phyloP scores from a whole-genome alignment of 108 stramenopile genomes.

The Fragilaria crotonensis region DNA sequence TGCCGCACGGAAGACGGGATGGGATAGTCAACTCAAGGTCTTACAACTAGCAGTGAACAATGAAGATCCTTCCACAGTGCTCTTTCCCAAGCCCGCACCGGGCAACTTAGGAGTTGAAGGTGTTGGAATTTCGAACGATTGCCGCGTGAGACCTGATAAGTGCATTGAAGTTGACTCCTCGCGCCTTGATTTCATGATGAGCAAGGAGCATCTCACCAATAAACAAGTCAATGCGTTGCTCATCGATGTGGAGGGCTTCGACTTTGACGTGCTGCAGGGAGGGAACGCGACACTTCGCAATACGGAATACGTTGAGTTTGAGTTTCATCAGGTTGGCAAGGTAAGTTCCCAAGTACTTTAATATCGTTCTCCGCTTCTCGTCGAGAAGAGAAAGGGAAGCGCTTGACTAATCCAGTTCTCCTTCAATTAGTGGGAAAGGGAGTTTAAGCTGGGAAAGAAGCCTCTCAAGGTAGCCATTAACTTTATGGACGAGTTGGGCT shows the following conservation, averaged over 20 bases:
- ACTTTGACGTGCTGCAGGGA: slow-evolving; percentile 29
- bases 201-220: background rate
- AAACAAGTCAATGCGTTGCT: background rate
- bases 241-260: slow-evolving; percentile 49
- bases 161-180: background rate
- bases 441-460: background rate
- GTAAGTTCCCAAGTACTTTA: background rate
- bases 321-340: slow-evolving; percentile 35
- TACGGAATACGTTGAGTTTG: slow-evolving; percentile 38
- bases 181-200: background rate
- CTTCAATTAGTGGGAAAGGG: background rate
- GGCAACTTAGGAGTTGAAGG: background rate
- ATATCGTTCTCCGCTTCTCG: background rate
- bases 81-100: background rate
- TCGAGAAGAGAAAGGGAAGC: background rate
- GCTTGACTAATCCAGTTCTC: background rate
- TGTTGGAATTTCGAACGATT: background rate
- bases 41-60: background rate
- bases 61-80: background rate
- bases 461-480: slow-evolving; percentile 10
- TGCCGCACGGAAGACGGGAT: background rate
- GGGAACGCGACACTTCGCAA: slow-evolving; percentile 1
- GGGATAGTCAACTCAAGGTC: background rate
- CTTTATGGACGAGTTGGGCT: slow-evolving; percentile 8
- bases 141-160: background rate